Percentiles rank a stretch among this genome's conserved stretches.
These are phyloP conservation scores for Sarocladium brachiariae DNA, from an alignment of 2,329 filamentous ascomycete genomes.

Conservation along the genomic window DNA sequence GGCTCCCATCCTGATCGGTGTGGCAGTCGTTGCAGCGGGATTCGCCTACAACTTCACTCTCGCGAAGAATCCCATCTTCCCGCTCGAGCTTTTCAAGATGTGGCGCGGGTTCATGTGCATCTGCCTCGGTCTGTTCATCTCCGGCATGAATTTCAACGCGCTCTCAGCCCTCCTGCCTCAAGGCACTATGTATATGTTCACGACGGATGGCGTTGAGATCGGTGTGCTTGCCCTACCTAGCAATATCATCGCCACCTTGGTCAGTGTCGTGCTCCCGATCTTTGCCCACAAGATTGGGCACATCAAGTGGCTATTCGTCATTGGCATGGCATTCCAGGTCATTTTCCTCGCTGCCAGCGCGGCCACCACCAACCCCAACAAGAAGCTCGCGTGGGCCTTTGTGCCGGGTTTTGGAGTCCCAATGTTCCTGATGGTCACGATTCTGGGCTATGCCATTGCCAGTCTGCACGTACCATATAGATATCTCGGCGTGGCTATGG, in stretches of 20 bases:
- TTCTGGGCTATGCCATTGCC: neutral
- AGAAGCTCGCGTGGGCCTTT: neutral
- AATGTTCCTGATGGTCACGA: neutral
- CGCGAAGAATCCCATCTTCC: neutral
- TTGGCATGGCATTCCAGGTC: conserved; percentile 18
- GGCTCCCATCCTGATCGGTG: neutral
- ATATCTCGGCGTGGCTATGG: neutral
- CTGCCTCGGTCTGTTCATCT: neutral
- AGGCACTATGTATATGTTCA: neutral
- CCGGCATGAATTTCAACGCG: neutral
- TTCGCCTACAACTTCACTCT: neutral
- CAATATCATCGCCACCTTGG: neutral
- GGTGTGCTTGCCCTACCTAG: neutral
- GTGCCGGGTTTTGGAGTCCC: neutral
- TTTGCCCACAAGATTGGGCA: neutral
- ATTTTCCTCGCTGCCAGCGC: neutral
- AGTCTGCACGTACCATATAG: neutral
- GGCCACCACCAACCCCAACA: neutral
- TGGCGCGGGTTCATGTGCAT: neutral
- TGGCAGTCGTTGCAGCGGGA: neutral
- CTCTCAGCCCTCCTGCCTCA: neutral
- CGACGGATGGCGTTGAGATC: neutral
- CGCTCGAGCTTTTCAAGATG: neutral
- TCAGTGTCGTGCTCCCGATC: neutral
- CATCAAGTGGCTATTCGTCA: conserved; percentile 18